Evolutionary conservation across 2,329 filamentous ascomycete species (phyloP), one percentile per base, ranked within the genome.

Genomic region (Cucurbitaria berberidis): DNA sequence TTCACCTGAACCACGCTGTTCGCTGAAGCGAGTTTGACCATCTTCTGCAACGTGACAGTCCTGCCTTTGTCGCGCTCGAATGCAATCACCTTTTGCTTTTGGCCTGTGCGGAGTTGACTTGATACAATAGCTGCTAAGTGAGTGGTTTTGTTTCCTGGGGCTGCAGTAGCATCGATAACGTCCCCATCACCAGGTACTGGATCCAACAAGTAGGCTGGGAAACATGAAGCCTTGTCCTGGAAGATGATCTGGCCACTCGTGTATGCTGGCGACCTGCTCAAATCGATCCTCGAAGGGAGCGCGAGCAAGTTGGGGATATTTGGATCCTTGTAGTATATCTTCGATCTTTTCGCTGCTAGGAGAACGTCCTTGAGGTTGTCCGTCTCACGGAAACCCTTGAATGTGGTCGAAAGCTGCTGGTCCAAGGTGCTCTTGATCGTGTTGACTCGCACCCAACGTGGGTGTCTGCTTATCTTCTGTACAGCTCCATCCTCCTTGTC

Each of bases 81-180:
- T 0, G 91, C 91, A 61, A 87, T 86, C 21, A 99, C 87, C 19
- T 73, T 81, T 43, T 79, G 76, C 11, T 55, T 40, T 13, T 51
- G 43, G 9, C 51, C 53, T 7, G 49, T n/a, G 54, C 51, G 47
- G 64, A 63, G 70, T 76, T 77, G 43, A 74, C 77, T 46, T 73
- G 79, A 43, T 2, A 95, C 68, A 4, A 97, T 85, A 1, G 91
- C 89, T 0, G 93, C 92, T 41, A 96, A 77, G 73, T 98, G 95
- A 7, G 93, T 98, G 1, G 95, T 98, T 77, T 99, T 99, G 75
- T 99, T 99, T 5, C 95, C 95, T 1, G 95, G 95, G 0, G 95
- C 95, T 0, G 95, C 91, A 72, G 93, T 98, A 0, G 90, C 90
- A 74, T 99, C 95, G n/a, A 98, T 85, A 8, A 96, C 80, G 67